Evolutionary conservation across 371 early-diverging fungal species (phyloP).

Genomic region (Blyttiomyces sp.): DNA sequence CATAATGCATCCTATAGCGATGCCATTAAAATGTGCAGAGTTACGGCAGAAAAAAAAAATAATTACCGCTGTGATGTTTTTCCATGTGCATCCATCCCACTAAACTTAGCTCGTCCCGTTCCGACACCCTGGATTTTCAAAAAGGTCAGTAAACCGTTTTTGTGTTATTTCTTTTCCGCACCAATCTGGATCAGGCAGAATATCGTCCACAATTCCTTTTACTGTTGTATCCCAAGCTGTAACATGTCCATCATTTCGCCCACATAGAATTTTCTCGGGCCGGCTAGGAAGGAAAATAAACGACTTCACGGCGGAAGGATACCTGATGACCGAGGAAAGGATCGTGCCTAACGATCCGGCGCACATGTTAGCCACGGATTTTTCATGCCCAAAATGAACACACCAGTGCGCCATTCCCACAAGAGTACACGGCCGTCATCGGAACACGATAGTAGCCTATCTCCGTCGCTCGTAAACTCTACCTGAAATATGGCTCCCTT

Average conservation of each 20-base stretch:
- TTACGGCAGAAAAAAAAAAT: not conserved
- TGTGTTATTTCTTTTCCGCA: constrained; percentile 7
- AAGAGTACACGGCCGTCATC: constrained; percentile 46
- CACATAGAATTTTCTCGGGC: constrained; percentile 38
- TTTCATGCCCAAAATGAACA: not conserved
- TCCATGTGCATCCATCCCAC: constrained; percentile 36
- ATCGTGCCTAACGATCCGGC: constrained; percentile 15
- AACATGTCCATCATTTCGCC: constrained; percentile 43
- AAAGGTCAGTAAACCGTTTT: no score
- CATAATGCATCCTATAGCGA: constrained; percentile 36
- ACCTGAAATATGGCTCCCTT: constrained; percentile 43
- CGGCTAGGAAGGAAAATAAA: constrained; percentile 34
- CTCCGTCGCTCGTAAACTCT: constrained; percentile 33
- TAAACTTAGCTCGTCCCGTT: constrained; percentile 27
- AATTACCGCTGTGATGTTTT: constrained; percentile 42
- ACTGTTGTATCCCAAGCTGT: constrained; percentile 40
- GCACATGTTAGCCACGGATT: not conserved
- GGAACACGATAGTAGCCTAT: constrained; percentile 32
- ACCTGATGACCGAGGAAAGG: constrained; percentile 35
- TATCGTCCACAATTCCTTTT: constrained; percentile 35
- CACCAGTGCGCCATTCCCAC: constrained; percentile 45
- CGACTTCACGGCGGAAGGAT: constrained; percentile 40
- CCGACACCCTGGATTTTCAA: constrained; percentile 16
- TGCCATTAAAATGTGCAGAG: not conserved
- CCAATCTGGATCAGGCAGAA: constrained; percentile 51